A percentile compares a stretch with the other conserved stretches of the same genome.
Evolutionary conservation across 2,329 filamentous ascomycete species (phyloP).

Genomic region (Diaporthe destruens): DNA sequence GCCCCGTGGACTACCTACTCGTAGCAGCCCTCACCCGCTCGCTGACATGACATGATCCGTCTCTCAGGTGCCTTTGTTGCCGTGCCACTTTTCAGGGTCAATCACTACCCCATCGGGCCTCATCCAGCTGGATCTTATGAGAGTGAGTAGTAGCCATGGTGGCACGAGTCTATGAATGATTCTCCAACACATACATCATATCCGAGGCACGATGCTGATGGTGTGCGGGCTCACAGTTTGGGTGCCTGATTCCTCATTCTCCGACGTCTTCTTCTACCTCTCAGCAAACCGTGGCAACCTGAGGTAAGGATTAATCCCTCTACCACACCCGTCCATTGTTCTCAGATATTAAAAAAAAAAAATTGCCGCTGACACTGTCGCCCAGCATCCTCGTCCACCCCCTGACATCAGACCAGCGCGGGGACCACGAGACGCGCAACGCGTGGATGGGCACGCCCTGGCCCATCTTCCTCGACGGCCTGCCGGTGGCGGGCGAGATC

Average conservation of each 20-base stretch:
- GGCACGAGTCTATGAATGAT: background rate
- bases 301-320: constrained; percentile 42
- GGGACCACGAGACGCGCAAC: constrained; percentile 51
- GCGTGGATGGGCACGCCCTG: constrained; percentile 52
- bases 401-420: constrained; percentile 49
- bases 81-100: constrained; percentile 50
- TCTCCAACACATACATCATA: no score
- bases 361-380: background rate
- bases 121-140: constrained; percentile 53
- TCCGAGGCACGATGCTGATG: background rate
- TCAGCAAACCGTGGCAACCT: constrained; percentile 50
- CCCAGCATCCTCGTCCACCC: constrained; percentile 50
- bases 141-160: constrained; percentile 46
- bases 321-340: background rate
- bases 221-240: constrained; percentile 44
- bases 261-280: constrained; percentile 52
- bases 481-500: constrained; percentile 47
- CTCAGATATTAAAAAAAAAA: background rate
- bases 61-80: constrained; percentile 51
- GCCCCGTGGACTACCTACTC: no score
- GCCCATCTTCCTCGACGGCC: constrained; percentile 50
- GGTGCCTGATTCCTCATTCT: constrained; percentile 52
- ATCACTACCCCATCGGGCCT: constrained; percentile 51
- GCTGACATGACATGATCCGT: background rate
- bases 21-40: background rate